Conservation (phyloP, 257 asterid genomes). For the Hygrophila difformis region DNA sequence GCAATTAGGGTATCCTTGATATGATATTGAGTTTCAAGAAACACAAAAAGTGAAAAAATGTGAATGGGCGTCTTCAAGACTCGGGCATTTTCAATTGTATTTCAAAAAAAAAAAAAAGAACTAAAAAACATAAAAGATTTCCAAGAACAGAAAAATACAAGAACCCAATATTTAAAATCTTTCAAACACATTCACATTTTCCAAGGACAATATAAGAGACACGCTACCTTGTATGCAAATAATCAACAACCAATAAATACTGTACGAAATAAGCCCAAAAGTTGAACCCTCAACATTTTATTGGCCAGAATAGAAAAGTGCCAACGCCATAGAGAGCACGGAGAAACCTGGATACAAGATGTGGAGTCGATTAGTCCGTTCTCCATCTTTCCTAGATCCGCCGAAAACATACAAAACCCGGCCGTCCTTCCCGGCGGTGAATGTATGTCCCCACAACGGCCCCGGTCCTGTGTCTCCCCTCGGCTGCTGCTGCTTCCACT, state of each 20-base stretch:
- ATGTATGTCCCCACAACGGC: constrained; percentile 97
- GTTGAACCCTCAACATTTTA: not conserved
- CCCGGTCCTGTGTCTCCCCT: constrained; percentile 70
- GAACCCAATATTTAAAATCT: too few relatives aligned
- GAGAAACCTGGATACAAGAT: constrained; percentile 64
- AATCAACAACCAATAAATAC: constrained; percentile 4
- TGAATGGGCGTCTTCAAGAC: too few relatives aligned
- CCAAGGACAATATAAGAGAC: not conserved
- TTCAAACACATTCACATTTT: too few relatives aligned
- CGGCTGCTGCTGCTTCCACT: constrained; percentile 70
- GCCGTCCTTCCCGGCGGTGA: constrained; percentile 82
- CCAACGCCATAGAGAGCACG: not conserved
- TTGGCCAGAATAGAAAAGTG: not conserved
- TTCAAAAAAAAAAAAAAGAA: not conserved
- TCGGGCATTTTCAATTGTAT: too few relatives aligned
- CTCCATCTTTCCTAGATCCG: constrained; percentile 76
- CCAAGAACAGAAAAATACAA: not conserved
- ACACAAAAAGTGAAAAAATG: too few relatives aligned
- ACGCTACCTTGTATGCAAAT: constrained; percentile 3
- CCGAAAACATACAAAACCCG: constrained; percentile 83
- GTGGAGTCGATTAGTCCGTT: constrained; percentile 86
- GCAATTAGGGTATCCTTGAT: too few relatives aligned
- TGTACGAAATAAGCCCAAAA: not conserved
- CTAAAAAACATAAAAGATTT: not conserved
- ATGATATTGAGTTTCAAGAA: too few relatives aligned